Evolutionary conservation across 148 eudicot genomes (phyloP), one percentile per base, ranked within the genome.

Genomic region (Mesembryanthemum crystallinum): DNA sequence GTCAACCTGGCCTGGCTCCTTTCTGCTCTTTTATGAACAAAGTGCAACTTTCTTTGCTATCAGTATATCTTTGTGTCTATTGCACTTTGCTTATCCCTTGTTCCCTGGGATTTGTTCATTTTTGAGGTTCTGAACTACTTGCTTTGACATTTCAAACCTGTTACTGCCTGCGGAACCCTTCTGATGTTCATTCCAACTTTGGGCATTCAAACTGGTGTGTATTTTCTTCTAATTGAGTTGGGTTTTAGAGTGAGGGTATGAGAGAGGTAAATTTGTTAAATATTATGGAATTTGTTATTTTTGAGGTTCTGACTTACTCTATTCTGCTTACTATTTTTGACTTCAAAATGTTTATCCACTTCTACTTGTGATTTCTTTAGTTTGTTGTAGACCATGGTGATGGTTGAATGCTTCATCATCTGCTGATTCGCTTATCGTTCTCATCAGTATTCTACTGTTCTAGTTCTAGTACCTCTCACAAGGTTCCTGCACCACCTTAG

Each of bases 261-360:
- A 39, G 49, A 6, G 49, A 45, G 49, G 13, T 45, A 45, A 45
- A 45, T 8, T 45, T 45, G 14, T 39, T 39, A 39, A 39, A n/a
- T n/a, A n/a, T n/a, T n/a, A n/a, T n/a, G n/a, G n/a, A n/a, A n/a
- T n/a, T n/a, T n/a, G n/a, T n/a, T n/a, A n/a, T n/a, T n/a, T n/a
- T n/a, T n/a, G n/a, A n/a, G n/a, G n/a, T n/a, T n/a, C n/a, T n/a
- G n/a, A n/a, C n/a, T n/a, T n/a, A n/a, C n/a, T n/a, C n/a, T n/a
- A n/a, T n/a, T n/a, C 33, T 73, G 39, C 42, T n/a, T 60, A 67
- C 28, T 49, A 60, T 37, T 61, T 10, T n/a, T 29, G 67, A 42
- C 51, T 32, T 43, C 25, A 29, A 20, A 73, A 27, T 61, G 57
- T 29, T 3, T 14, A 29, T 9, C 29, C 3, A 35, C 28, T 12